phyloP scores from a whole-genome alignment of 2,329 filamentous ascomycete genomes.

The Paramyrothecium roridum region DNA sequence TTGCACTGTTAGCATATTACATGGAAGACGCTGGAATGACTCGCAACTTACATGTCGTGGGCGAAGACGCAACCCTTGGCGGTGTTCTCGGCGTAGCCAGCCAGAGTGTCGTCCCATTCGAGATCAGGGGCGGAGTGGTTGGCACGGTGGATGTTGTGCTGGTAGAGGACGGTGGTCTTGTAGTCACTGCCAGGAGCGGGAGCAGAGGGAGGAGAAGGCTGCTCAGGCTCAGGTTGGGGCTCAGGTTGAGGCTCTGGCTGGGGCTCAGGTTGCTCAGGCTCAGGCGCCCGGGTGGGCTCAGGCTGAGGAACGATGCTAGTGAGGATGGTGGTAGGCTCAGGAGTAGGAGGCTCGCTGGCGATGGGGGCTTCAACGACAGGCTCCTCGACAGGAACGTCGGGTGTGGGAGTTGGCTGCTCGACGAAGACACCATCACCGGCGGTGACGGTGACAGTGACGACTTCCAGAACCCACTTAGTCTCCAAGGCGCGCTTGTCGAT shows the following conservation, averaged over 20 bases:
- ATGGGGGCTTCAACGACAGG: slow-evolving; percentile 8
- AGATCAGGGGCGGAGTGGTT: slow-evolving; percentile 73
- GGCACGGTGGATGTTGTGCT: slow-evolving; percentile 83
- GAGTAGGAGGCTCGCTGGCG: slow-evolving; percentile 1
- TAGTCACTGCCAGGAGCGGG: slow-evolving; percentile 21
- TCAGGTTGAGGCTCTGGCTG: slow-evolving; percentile 7
- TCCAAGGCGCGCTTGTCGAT: slow-evolving; percentile 36
- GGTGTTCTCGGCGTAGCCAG: slow-evolving; percentile 58
- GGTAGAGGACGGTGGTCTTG: slow-evolving; percentile 48
- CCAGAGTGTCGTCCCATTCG: slow-evolving; percentile 63
- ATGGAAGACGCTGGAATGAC: neutral
- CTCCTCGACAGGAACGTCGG: slow-evolving; percentile 8
- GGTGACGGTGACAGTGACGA: slow-evolving; percentile 43
- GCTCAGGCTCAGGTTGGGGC: slow-evolving; percentile 6
- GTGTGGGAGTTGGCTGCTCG: slow-evolving; percentile 14
- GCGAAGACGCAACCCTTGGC: slow-evolving; percentile 68
- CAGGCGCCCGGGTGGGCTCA: slow-evolving; percentile 4
- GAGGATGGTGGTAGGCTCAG: slow-evolving; percentile 8
- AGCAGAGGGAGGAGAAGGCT: slow-evolving; percentile 1
- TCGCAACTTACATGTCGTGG: slow-evolving; percentile 69
- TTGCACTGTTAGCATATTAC: slow-evolving; percentile 25
- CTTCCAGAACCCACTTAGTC: slow-evolving; percentile 37
- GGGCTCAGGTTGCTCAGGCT: slow-evolving; percentile 4
- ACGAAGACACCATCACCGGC: slow-evolving; percentile 22
- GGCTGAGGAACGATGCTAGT: no score